These are phyloP conservation scores for Diaporthe destruens DNA, from an alignment of 2,329 filamentous ascomycete species.

Conservation along the genomic window DNA sequence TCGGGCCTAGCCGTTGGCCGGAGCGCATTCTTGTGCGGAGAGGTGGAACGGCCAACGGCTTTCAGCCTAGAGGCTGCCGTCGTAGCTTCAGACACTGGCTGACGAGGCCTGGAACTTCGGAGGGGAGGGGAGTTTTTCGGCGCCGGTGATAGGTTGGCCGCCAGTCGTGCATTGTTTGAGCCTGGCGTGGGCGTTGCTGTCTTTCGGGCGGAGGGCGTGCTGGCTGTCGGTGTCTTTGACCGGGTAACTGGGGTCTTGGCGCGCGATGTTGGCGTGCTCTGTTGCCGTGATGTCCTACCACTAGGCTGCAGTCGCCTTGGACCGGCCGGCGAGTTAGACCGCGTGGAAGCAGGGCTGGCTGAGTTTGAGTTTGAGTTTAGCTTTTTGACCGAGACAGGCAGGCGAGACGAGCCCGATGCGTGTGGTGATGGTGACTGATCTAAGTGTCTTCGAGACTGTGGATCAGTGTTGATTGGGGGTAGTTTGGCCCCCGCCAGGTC, in stretches of 20 bases:
- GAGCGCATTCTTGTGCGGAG: constrained; percentile 54
- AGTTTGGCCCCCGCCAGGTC: constrained; percentile 61
- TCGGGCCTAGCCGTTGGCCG: constrained; percentile 47
- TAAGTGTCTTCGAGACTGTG: constrained; percentile 34
- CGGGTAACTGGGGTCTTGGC: constrained; percentile 57
- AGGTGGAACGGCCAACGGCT: constrained; percentile 68
- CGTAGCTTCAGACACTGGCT: constrained; percentile 80
- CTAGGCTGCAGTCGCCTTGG: constrained; percentile 54
- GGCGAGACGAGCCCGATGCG: constrained; percentile 50
- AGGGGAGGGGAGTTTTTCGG: constrained; percentile 84
- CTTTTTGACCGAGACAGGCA: constrained; percentile 56
- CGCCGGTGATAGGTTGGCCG: constrained; percentile 79
- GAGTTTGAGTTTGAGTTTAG: constrained; percentile 58
- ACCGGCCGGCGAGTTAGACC: constrained; percentile 68
- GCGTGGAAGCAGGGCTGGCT: constrained; percentile 64
- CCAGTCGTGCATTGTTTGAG: constrained; percentile 70
- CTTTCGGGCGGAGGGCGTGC: constrained; percentile 56
- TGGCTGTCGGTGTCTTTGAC: constrained; percentile 60
- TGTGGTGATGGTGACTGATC: constrained; percentile 47
- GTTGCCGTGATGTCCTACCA: constrained; percentile 55
- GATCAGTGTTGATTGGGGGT: constrained; percentile 34
- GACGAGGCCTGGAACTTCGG: constrained; percentile 84
- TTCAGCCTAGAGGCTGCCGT: constrained; percentile 78
- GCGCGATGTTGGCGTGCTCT: constrained; percentile 50
- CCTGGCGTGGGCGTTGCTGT: constrained; percentile 53